These are phyloP conservation scores for Silene latifolia DNA, from an alignment of 148 eudicot species.

Conservation along the genomic window DNA sequence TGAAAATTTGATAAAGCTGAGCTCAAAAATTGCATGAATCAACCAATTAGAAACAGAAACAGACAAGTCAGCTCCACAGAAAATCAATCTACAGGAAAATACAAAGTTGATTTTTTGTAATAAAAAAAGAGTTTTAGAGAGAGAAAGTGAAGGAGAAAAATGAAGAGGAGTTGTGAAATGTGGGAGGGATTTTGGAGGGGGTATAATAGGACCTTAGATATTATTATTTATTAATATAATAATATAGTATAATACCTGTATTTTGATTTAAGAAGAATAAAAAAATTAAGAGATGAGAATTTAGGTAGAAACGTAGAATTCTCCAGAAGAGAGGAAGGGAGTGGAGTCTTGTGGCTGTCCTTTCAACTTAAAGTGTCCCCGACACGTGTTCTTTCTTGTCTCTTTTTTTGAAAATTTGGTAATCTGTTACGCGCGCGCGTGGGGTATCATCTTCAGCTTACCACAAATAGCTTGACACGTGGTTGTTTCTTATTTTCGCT, in stretches of 20 bases:
- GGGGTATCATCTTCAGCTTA: not conserved
- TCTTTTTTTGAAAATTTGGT: not conserved
- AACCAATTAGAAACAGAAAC: not conserved
- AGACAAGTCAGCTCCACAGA: not conserved
- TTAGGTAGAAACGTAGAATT: conserved; percentile 28
- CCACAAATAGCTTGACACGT: not conserved
- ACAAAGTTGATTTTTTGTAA: not conserved
- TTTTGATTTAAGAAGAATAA: not conserved
- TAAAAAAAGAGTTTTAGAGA: not conserved
- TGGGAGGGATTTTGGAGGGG: not conserved
- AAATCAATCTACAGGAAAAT: not conserved
- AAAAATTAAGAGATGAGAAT: not conserved
- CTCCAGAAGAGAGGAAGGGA: conserved; percentile 21
- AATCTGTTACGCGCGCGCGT: conserved; percentile 1
- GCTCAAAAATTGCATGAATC: not conserved
- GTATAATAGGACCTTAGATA: not conserved
- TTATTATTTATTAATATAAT: not conserved
- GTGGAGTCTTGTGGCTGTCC: conserved; percentile 61
- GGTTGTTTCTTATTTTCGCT: not conserved
- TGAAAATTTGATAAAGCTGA: conserved; percentile 16
- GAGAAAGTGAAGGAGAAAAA: not conserved
- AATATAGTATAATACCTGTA: not conserved
- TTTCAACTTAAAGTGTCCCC: conserved; percentile 22
- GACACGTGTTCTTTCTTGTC: conserved; percentile 24
- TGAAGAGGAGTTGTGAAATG: conserved; percentile 5